phyloP scores from a whole-genome alignment of 176 grass and related monocot genomes.

The Musa beccarii region DNA sequence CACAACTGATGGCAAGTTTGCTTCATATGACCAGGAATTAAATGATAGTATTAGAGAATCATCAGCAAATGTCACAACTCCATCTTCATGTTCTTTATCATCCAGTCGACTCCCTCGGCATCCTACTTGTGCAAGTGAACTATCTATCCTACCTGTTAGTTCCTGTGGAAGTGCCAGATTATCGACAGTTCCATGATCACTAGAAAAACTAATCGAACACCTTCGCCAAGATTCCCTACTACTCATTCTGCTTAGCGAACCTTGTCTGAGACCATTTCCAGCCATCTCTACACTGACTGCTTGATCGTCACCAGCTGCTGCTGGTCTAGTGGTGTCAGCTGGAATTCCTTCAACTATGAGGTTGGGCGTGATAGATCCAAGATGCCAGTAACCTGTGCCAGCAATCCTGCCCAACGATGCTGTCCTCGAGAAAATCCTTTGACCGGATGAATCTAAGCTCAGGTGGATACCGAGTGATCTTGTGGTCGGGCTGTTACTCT shows the following conservation, averaged over 20 bases:
- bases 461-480: background rate
- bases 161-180: slow-evolving; percentile 8
- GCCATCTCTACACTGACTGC: background rate
- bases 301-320: slow-evolving; percentile 1
- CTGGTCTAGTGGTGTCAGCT: background rate
- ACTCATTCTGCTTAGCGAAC: slow-evolving; percentile 38
- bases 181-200: slow-evolving; percentile 26
- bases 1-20: background rate
- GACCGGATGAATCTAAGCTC: slow-evolving; percentile 12
- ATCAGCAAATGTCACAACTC: slow-evolving; percentile 26
- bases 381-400: background rate
- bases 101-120: slow-evolving; percentile 2
- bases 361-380: slow-evolving; percentile 1
- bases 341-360: slow-evolving; percentile 5
- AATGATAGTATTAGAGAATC: slow-evolving; percentile 25
- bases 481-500: background rate
- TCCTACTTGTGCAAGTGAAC: slow-evolving; percentile 27
- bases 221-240: slow-evolving; percentile 21
- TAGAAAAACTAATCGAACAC: slow-evolving; percentile 53
- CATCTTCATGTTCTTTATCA: slow-evolving; percentile 19
- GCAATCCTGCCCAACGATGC: background rate
- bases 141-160: slow-evolving; percentile 18
- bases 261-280: slow-evolving; percentile 2
- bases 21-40: slow-evolving; percentile 2
- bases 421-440: background rate